phyloP scores from a whole-genome alignment of 441 rosid genomes.

The Biscutella laevigata region DNA sequence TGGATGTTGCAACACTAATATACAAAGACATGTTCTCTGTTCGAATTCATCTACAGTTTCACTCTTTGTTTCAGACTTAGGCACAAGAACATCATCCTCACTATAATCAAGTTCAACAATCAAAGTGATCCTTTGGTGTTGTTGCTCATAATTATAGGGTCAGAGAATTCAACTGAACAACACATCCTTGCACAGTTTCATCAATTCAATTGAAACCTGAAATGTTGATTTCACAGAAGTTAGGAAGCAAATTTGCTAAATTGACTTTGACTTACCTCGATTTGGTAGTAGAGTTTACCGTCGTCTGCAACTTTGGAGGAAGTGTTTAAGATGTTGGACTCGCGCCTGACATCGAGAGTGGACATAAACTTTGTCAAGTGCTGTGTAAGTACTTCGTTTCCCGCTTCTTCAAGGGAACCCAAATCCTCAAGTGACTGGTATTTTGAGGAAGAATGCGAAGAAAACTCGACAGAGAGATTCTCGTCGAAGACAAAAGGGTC shows the following conservation, averaged over 20 bases:
- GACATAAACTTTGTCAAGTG: slow-evolving; percentile 95
- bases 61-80: background rate
- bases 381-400: slow-evolving; percentile 65
- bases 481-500: slow-evolving; percentile 84
- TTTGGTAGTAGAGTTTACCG: slow-evolving; percentile 78
- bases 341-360: slow-evolving; percentile 79
- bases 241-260: background rate
- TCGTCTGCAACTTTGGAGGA: slow-evolving; percentile 83
- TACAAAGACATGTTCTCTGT: no score
- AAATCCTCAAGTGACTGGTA: slow-evolving; percentile 70
- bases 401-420: slow-evolving; percentile 84
- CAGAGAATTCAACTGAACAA: background rate
- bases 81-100: background rate
- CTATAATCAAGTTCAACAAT: background rate
- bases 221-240: background rate
- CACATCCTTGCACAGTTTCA: background rate
- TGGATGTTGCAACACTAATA: background rate
- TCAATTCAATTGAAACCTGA: background rate
- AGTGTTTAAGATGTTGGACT: slow-evolving; percentile 52
- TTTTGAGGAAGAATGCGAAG: slow-evolving; percentile 86
- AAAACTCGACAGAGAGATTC: slow-evolving; percentile 72
- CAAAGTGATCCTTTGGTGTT: background rate
- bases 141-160: background rate
- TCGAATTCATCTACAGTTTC: slow-evolving; percentile 6
- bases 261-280: slow-evolving; percentile 48